Percentiles rank a stretch among this genome's conserved stretches.
These are phyloP conservation scores for Cladochytrium replicatum DNA, from an alignment of 192 early-diverging fungal genomes.

Conservation along the genomic window DNA sequence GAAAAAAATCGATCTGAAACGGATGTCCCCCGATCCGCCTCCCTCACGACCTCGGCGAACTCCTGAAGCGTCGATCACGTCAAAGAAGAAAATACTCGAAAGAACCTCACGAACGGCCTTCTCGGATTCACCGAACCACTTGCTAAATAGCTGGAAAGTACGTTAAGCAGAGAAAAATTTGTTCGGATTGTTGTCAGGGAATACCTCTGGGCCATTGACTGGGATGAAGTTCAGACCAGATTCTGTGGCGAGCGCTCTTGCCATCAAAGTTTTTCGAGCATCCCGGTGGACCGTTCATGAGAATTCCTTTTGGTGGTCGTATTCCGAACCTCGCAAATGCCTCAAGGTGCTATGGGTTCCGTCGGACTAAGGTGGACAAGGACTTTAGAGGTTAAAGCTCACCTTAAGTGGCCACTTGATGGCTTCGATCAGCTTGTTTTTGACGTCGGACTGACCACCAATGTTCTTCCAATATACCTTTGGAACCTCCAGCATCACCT, in stretches of 20 bases:
- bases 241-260: slow-evolving; percentile 94
- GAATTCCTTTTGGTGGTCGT: slow-evolving; percentile 88
- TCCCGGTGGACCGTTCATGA: slow-evolving; percentile 96
- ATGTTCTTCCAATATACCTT: slow-evolving; percentile 88
- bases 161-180: slow-evolving; percentile 6
- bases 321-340: slow-evolving; percentile 83
- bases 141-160: slow-evolving; percentile 73
- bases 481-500: slow-evolving; percentile 86
- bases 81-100: background rate
- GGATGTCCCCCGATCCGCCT: slow-evolving; percentile 62
- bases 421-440: slow-evolving; percentile 83
- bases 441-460: slow-evolving; percentile 87
- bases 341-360: slow-evolving; percentile 85
- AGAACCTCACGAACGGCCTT: slow-evolving; percentile 81
- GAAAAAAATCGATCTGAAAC: slow-evolving; percentile 91
- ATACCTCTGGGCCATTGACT: slow-evolving; percentile 93
- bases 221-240: slow-evolving; percentile 95
- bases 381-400: no score
- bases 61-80: slow-evolving; percentile 95
- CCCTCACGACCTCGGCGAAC: slow-evolving; percentile 66
- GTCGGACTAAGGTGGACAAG: background rate
- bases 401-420: slow-evolving; percentile 96
- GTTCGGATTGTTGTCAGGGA: background rate
- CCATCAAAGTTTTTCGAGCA: slow-evolving; percentile 97
- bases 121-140: slow-evolving; percentile 99